A percentile compares a stretch with the other conserved stretches of the same genome.
phyloP scores from a whole-genome alignment of 352 stramenopile species.

The Globisporangium middletonii region DNA sequence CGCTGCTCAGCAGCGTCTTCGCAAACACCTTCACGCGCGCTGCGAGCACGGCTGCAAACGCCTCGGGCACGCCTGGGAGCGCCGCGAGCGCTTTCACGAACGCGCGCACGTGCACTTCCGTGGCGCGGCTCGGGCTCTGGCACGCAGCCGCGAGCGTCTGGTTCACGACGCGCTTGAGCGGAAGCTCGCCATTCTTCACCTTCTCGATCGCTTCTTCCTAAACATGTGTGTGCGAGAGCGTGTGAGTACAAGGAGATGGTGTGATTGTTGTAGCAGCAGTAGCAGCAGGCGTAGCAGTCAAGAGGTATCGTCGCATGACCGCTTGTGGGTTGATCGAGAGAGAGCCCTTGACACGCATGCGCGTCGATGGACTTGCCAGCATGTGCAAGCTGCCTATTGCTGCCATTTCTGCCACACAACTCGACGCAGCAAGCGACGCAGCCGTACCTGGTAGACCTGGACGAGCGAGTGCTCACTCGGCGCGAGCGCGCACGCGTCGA shows the following conservation, averaged over 20 bases:
- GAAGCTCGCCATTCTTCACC: constrained; percentile 44
- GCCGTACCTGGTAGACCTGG: constrained; percentile 48
- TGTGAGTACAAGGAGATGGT: not conserved
- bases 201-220: constrained; percentile 63
- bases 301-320: not conserved
- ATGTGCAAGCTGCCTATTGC: too few species aligned
- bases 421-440: not conserved
- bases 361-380: too few species aligned
- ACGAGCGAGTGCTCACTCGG: constrained; percentile 44
- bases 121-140: constrained; percentile 46
- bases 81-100: constrained; percentile 33
- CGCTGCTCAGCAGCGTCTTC: constrained; percentile 58
- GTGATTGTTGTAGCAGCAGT: not conserved
- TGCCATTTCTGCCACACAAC: too few species aligned
- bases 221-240: not conserved
- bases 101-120: constrained; percentile 45
- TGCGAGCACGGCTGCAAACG: constrained; percentile 43
- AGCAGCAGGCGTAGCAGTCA: not conserved
- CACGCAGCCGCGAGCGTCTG: constrained; percentile 50
- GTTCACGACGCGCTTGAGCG: constrained; percentile 60
- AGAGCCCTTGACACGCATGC: not conserved
- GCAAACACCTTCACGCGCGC: constrained; percentile 29
- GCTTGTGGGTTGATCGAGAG: not conserved
- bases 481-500: constrained; percentile 46
- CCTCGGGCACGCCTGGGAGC: constrained; percentile 38